Conservation (phyloP, 805 yeast species). For the Myxozyma sirexii region DNA sequence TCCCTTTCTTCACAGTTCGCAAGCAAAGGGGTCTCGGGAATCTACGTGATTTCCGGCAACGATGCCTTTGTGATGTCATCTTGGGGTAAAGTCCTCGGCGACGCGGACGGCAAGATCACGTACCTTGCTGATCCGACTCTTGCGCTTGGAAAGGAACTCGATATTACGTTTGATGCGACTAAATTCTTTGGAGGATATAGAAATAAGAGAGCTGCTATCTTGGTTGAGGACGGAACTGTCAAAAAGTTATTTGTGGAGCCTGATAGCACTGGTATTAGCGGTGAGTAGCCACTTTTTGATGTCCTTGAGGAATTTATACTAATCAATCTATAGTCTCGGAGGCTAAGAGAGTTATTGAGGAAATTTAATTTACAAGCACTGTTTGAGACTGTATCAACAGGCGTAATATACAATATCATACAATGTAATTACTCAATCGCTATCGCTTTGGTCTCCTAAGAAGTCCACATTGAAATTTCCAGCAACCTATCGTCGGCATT, state of each 20-base stretch:
- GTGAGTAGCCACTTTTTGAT: constrained; percentile 43
- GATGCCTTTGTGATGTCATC: constrained; percentile 85
- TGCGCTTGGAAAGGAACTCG: constrained; percentile 66
- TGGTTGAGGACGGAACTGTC: constrained; percentile 76
- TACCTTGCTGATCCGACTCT: constrained; percentile 82
- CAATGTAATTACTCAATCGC: constrained; percentile 12
- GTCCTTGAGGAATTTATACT: neutral
- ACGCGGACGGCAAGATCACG: constrained; percentile 38
- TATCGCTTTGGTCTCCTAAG: constrained; percentile 28
- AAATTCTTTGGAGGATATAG: constrained; percentile 75
- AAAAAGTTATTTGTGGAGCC: constrained; percentile 72
- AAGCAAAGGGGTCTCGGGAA: constrained; percentile 63
- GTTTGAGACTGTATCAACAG: no score
- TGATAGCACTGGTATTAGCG: constrained; percentile 69
- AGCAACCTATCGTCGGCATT: constrained; percentile 4
- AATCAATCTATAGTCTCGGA: constrained; percentile 11
- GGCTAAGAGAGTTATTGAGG: constrained; percentile 35
- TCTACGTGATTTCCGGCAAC: constrained; percentile 77
- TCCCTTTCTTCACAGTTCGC: constrained; percentile 54
- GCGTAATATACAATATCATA: neutral
- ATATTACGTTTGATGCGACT: constrained; percentile 72
- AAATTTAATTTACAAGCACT: constrained; percentile 27
- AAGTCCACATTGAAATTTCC: constrained; percentile 27
- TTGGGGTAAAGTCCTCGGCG: constrained; percentile 58
- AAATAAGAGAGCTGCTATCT: constrained; percentile 72